Conservation (phyloP, 345 rosid genomes). For the Angophora floribunda region DNA sequence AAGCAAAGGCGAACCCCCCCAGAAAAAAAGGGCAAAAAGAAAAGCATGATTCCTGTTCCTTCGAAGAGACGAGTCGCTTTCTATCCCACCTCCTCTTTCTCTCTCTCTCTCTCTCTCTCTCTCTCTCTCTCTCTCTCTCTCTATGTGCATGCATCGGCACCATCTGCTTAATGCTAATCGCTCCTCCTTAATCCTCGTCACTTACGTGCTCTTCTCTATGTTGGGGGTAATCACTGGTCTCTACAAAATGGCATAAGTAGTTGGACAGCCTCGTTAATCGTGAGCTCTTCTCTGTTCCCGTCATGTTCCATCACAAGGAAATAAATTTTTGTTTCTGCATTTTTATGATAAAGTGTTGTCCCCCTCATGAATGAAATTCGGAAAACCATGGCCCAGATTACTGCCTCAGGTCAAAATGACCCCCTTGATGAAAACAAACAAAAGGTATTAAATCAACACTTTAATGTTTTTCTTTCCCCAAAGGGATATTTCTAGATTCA, state of each 20-base stretch:
- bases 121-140: not conserved
- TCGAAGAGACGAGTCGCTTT: conserved; percentile 20
- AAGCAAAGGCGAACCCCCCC: conserved; percentile 14
- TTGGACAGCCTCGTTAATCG: not conserved
- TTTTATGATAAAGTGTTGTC: not conserved
- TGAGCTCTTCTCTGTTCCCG: not conserved
- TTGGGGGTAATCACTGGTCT: not conserved
- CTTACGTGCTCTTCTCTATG: not conserved
- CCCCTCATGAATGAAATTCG: not conserved
- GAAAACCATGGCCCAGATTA: not conserved
- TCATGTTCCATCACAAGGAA: not conserved
- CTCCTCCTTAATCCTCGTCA: not conserved
- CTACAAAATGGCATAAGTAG: not conserved
- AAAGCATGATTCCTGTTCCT: conserved; percentile 51
- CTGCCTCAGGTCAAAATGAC: not conserved
- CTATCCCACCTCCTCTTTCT: not conserved
- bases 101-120: not conserved
- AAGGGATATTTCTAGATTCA: not conserved
- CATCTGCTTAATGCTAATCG: not conserved
- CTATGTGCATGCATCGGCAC: not conserved
- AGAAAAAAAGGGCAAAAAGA: not conserved
- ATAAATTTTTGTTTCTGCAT: not conserved
- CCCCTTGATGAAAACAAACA: not conserved
- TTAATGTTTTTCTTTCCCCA: not conserved
- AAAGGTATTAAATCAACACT: not conserved